These are phyloP conservation scores for Apophysomyces variabilis DNA, from an alignment of 371 early-diverging fungal genomes.

Conservation along the genomic window DNA sequence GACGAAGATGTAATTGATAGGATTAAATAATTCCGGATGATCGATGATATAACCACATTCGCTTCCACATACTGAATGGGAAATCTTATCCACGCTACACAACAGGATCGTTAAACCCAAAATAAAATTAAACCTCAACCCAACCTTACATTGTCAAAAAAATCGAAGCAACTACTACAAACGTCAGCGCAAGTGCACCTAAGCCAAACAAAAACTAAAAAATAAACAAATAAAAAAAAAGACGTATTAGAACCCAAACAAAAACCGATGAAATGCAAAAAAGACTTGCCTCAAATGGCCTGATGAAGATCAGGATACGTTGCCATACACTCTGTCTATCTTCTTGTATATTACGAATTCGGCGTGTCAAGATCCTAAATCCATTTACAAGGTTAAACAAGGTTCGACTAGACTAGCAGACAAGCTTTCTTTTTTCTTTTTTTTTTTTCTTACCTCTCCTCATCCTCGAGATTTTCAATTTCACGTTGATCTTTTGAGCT, in stretches of 20 bases:
- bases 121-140: constrained; percentile 6
- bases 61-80: constrained; percentile 63
- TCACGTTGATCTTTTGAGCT: constrained; percentile 46
- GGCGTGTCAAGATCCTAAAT: constrained; percentile 39
- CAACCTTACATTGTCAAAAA: constrained; percentile 56
- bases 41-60: constrained; percentile 69
- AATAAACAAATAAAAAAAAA: constrained; percentile 13
- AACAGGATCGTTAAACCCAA: constrained; percentile 7
- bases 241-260: too few species aligned
- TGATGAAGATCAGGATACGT: constrained; percentile 21
- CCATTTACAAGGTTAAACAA: neutral
- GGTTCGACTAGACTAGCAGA: neutral
- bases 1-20: constrained; percentile 64
- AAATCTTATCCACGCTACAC: constrained; percentile 55
- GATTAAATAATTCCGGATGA: constrained; percentile 64
- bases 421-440: neutral
- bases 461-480: constrained; percentile 51
- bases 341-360: constrained; percentile 35
- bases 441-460: constrained; percentile 45
- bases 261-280: too few species aligned
- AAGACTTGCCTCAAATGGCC: constrained; percentile 50
- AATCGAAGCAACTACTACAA: constrained; percentile 50
- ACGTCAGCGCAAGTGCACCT: constrained; percentile 33
- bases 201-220: constrained; percentile 43
- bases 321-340: constrained; percentile 38